Base-by-base conservation (phyloP, 805 yeast species). In the Schwanniomyces vanrijiae region DNA sequence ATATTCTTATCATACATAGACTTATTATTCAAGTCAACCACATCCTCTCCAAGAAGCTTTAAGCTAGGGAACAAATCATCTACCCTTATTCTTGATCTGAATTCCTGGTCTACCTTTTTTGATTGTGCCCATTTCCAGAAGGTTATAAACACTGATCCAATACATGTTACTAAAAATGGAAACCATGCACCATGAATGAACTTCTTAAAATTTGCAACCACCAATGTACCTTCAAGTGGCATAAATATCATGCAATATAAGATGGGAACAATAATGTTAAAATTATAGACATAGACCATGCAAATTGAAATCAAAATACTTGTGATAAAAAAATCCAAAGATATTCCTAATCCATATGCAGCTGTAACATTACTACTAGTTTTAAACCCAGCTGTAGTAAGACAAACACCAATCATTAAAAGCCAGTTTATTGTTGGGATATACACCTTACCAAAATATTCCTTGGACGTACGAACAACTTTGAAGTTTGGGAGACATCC, bases 101-200 rank as follows among this genome's bases (percentile, higher is more conserved):
- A 61, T 43, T 78, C 80, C 31, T 68, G 58, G 37, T 67, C 61
- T 22, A 75, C 68, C 43, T 73, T 69, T 50, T 65, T 60, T 31
- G 69, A 58, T 42, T 81, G 63, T 40, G 65, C 65, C 75, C 77
- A 77, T 55, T 81, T 66, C 84, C 84, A 80, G 47, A 69, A 62
- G 4, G 61, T 38, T 34, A 80, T 65, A 46, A 75, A 73, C 0
- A 47, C 33, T 48, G 69, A 62, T 37, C 68, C 56, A 3, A 77
- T n/a, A 2, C 59, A 62, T 6, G 79, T 59, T 58, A 79, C 67
- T 65, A 74, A 62, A 26, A 81, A 59, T 1, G 86, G 81, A 55
- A 81, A 80, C 86, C 86, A 81, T 1, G 84, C 86, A 33, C 85
- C 86, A 50, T 77, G 78, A 0, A 77, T 73, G 2, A 81, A 73